Evolutionary conservation across 345 rosid species (phyloP).

Genomic region (Gossypium thurberi): DNA sequence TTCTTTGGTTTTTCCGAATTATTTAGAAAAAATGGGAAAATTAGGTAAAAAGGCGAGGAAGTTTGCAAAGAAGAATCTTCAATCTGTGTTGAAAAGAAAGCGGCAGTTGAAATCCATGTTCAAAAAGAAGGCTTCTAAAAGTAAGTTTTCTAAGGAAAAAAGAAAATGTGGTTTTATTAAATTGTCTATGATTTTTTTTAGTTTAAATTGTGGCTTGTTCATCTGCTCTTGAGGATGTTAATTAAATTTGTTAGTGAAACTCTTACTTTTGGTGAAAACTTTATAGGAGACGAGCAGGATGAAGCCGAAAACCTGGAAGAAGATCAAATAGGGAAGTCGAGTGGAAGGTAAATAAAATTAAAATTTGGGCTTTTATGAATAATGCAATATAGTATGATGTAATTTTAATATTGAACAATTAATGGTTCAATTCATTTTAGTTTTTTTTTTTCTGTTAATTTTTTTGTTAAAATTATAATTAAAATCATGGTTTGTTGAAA

Average conservation of each 20-base stretch:
- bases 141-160: slow-evolving; percentile 21
- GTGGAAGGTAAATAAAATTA: slow-evolving; percentile 35
- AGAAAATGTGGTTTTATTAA: not conserved
- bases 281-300: slow-evolving; percentile 26
- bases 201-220: not conserved
- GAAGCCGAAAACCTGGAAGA: slow-evolving; percentile 25
- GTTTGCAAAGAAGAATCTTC: slow-evolving; percentile 89
- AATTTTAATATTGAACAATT: not conserved
- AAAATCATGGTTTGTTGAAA: not conserved
- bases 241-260: not conserved
- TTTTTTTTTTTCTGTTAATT: not conserved
- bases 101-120: slow-evolving; percentile 59
- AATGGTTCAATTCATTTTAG: not conserved
- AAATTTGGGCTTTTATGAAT: not conserved
- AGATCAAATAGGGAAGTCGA: slow-evolving; percentile 19
- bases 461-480: not conserved
- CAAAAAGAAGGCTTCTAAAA: slow-evolving; percentile 60
- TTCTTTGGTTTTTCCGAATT: not conserved
- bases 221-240: not conserved
- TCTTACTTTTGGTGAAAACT: not conserved
- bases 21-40: slow-evolving; percentile 27
- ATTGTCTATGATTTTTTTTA: not conserved
- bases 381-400: not conserved
- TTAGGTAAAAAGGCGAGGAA: slow-evolving; percentile 92
- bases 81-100: slow-evolving; percentile 54